phyloP scores from a whole-genome alignment of 1,139 yeast species.

The Blastobotrys niveus region DNA sequence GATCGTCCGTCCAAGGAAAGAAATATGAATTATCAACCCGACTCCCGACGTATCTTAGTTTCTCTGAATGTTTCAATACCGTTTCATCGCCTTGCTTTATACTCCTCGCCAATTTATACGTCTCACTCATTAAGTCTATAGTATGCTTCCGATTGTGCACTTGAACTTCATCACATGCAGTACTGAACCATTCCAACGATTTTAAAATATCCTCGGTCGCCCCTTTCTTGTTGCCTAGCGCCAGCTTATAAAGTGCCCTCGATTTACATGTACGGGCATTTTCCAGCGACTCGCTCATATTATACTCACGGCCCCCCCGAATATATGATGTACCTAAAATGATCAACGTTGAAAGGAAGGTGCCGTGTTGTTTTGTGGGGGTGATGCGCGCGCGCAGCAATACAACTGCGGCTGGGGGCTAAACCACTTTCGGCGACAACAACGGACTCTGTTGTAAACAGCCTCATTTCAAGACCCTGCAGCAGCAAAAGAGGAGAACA shows the following conservation, averaged over 20 bases:
- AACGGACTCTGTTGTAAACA: no score
- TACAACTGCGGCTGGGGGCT: no score
- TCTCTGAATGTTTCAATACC: conserved; percentile 18
- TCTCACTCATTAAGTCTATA: conserved; percentile 5
- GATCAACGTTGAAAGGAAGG: no score
- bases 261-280: conserved; percentile 1
- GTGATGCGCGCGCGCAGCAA: background rate
- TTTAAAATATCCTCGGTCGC: conserved; percentile 18
- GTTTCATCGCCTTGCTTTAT: conserved; percentile 18
- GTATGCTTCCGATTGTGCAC: conserved; percentile 7
- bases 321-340: no score
- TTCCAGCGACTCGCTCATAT: no score
- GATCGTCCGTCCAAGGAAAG: conserved; percentile 29
- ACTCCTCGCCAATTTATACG: conserved; percentile 19
- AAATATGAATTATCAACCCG: conserved; percentile 19
- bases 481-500: no score
- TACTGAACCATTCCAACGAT: conserved; percentile 4
- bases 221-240: conserved; percentile 23
- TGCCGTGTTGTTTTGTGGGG: no score
- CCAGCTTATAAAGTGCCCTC: conserved; percentile 23
- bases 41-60: conserved; percentile 26
- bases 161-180: conserved; percentile 6
- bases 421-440: no score
- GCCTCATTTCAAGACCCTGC: no score
- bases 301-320: no score